phyloP scores from a whole-genome alignment of 1,139 yeast genomes.

The Suhomyces kunorum region DNA sequence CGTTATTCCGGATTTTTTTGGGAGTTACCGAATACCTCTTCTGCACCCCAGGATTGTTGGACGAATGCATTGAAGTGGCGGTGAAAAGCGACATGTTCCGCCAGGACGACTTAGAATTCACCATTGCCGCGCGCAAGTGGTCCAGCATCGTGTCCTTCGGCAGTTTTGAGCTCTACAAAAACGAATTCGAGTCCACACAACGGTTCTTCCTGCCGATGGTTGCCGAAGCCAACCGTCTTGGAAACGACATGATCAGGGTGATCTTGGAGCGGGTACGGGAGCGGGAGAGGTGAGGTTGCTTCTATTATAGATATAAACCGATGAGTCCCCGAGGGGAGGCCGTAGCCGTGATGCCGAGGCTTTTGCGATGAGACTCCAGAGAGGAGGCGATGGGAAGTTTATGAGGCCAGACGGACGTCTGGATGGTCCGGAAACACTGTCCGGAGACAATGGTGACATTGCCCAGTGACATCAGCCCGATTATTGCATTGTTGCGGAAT shows the following conservation, averaged over 20 bases:
- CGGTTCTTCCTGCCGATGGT: slow-evolving; percentile 81
- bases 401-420: too few relatives aligned
- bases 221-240: slow-evolving; percentile 82
- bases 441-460: too few relatives aligned
- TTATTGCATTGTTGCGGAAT: too few relatives aligned
- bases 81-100: slow-evolving; percentile 68
- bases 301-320: slow-evolving; percentile 5
- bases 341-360: too few relatives aligned
- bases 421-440: too few relatives aligned
- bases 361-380: too few relatives aligned
- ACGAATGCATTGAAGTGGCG: slow-evolving; percentile 75
- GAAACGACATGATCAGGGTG: slow-evolving; percentile 96
- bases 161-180: slow-evolving; percentile 69
- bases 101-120: slow-evolving; percentile 83
- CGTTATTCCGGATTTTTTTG: slow-evolving; percentile 81
- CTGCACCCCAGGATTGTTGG: slow-evolving; percentile 78
- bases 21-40: slow-evolving; percentile 94
- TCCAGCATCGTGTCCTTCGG: slow-evolving; percentile 77
- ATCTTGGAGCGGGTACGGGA: slow-evolving; percentile 58
- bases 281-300: slow-evolving; percentile 24
- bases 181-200: slow-evolving; percentile 77
- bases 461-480: too few relatives aligned
- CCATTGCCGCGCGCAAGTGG: slow-evolving; percentile 83
- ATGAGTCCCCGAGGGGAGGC: neutral
- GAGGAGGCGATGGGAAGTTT: too few relatives aligned